Base-by-base conservation (phyloP, 2,329 filamentous ascomycete species). In the Talaromyces sp. region DNA sequence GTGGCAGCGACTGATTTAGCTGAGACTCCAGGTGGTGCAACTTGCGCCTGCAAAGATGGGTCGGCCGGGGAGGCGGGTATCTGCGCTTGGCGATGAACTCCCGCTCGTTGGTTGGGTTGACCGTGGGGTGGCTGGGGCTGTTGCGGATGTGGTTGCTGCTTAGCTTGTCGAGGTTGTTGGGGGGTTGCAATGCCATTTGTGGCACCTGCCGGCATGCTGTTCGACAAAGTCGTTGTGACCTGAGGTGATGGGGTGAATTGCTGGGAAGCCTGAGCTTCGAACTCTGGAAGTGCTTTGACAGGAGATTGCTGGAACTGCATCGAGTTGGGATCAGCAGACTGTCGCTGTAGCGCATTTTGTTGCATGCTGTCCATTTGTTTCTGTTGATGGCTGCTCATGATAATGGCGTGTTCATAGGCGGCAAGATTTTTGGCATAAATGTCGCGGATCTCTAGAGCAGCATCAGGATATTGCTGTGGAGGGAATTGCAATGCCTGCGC, bases 381-480 rank as follows among this genome's bases (percentile, higher is more conserved):
- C 67, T 81, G 80, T 56, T 81, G 80, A 19, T 66, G 64, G 1
- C 74, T 76, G 57, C 72, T 78, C 59, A 83, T 74, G 69, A 79
- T 78, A 50, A 66, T 58, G 27, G 77, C 79, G 69, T 79, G 80
- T 74, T 97, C 93, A 69, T 96, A 97, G 37, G 88, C 85, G 31
- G 85, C 80, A 6, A 97, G 79, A 69, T 93, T 93, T 41, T 86
- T 84, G 71, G 93, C 89, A 76, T 95, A 96, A 7, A 91, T 84
- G 33, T 85, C 83, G 70, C 88, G 82, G 66, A 97, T 76, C 69
- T 95, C 88, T 65, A 86, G 84, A 2, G 87, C 83, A 0, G 91
- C 92, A 10, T 82, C 85, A 1, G 89, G 89, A 63, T 86, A 80
- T 68, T 91, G 89, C 61, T 84, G 82, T 0, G 85, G 85, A 9